A percentile compares a stretch with the other conserved stretches of the same genome.
Conservation (phyloP, 1,139 yeast genomes). For the Nematodospora anomalae region DNA sequence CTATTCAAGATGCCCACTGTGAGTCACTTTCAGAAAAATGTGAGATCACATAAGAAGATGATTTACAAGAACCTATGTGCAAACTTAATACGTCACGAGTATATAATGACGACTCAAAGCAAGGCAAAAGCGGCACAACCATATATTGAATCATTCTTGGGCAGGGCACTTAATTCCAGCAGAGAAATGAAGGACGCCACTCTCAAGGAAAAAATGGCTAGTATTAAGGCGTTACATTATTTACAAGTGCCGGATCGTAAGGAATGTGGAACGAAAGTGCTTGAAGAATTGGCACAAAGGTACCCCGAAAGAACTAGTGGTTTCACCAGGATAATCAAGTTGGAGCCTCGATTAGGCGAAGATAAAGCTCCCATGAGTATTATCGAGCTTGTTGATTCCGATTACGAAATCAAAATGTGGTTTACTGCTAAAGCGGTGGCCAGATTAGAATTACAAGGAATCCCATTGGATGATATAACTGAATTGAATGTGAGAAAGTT, state of each 20-base stretch:
- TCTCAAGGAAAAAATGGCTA: constrained; percentile 21
- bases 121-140: constrained; percentile 50
- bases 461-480: constrained; percentile 63
- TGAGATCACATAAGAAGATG: constrained; percentile 46
- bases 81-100: constrained; percentile 46
- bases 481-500: constrained; percentile 56
- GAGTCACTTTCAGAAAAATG: constrained; percentile 45
- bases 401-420: constrained; percentile 75
- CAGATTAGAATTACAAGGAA: constrained; percentile 65
- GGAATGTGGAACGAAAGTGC: constrained; percentile 55
- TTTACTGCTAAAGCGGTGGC: constrained; percentile 79
- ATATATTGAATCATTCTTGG: constrained; percentile 42
- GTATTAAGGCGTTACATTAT: constrained; percentile 30
- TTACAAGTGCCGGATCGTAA: constrained; percentile 43
- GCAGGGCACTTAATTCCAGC: constrained; percentile 27
- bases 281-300: constrained; percentile 62
- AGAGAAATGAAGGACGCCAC: constrained; percentile 15
- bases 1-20: constrained; percentile 41
- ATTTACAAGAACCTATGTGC: constrained; percentile 50
- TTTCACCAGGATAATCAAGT: constrained; percentile 77
- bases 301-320: constrained; percentile 71
- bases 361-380: constrained; percentile 93
- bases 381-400: constrained; percentile 78
- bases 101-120: constrained; percentile 45
- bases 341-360: constrained; percentile 81